Evolutionary conservation across 1,284 basidiomycete genomes (phyloP).

Genomic region (Melampsora larici-populina): DNA sequence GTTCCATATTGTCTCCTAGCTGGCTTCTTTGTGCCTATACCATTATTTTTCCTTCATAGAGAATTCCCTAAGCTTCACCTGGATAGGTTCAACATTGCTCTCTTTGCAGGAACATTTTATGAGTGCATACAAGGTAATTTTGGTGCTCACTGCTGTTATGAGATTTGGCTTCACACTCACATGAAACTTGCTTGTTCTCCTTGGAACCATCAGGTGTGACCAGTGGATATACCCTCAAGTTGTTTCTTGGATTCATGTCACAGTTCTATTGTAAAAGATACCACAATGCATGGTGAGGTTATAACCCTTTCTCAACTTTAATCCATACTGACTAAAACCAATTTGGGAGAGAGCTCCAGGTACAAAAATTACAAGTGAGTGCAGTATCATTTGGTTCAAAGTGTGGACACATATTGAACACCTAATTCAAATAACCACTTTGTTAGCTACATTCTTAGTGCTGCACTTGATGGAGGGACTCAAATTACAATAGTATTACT

Average conservation of each 20-base stretch:
- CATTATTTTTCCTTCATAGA: constrained; percentile 26
- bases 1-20: constrained; percentile 25
- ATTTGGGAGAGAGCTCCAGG: neutral
- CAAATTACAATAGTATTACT: constrained; percentile 34
- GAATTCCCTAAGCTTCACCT: constrained; percentile 18
- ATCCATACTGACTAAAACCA: no score
- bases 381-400: neutral
- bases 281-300: constrained; percentile 35
- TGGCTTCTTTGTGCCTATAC: constrained; percentile 37
- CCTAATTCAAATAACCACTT: neutral
- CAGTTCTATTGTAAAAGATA: constrained; percentile 38
- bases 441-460: constrained; percentile 39
- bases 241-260: constrained; percentile 34
- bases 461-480: constrained; percentile 42
- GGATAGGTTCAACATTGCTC: constrained; percentile 30
- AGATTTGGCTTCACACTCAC: neutral
- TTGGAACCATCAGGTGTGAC: constrained; percentile 23
- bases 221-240: constrained; percentile 33
- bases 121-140: constrained; percentile 34
- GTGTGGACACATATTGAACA: neutral
- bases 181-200: neutral
- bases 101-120: constrained; percentile 39
- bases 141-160: neutral
- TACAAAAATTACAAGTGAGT: constrained; percentile 43
- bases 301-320: no score